A percentile compares a stretch with the other conserved stretches of the same genome.
Conservation (phyloP, 1,284 basidiomycete genomes). For the Tilletiaria anomala region DNA sequence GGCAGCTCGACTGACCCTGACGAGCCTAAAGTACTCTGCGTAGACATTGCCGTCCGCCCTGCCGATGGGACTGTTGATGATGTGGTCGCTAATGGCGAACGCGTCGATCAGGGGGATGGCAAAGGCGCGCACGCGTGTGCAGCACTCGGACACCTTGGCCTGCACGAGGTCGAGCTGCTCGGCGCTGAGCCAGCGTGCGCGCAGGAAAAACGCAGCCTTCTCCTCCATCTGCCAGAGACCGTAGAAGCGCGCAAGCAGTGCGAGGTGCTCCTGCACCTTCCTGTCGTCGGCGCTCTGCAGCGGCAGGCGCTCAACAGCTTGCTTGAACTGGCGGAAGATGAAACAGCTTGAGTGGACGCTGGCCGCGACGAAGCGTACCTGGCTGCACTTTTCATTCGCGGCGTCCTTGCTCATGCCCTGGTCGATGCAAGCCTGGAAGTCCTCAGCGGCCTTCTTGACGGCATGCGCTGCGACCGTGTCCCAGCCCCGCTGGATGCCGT, state of each 20-base stretch:
- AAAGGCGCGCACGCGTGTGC: constrained; percentile 43
- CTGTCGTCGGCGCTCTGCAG: constrained; percentile 31
- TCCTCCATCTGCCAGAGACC: constrained; percentile 49
- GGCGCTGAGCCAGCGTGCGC: constrained; percentile 42
- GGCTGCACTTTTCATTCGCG: constrained; percentile 47
- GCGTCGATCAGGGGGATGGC: constrained; percentile 46
- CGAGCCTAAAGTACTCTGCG: constrained; percentile 29
- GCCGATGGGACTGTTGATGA: constrained; percentile 49
- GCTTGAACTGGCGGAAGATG: constrained; percentile 39
- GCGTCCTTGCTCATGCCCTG: constrained; percentile 44
- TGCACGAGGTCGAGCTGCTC: constrained; percentile 44
- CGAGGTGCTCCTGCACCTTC: constrained; percentile 30
- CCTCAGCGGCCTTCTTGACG: constrained; percentile 46
- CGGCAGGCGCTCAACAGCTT: constrained; percentile 27
- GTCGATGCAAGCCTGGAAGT: constrained; percentile 42
- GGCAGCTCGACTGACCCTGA: too few species aligned
- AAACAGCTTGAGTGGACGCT: constrained; percentile 41
- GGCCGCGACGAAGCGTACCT: constrained; percentile 47
- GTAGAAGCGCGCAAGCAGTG: constrained; percentile 28
- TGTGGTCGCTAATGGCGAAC: constrained; percentile 47
- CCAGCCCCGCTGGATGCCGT: constrained; percentile 45
- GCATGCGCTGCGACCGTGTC: constrained; percentile 46
- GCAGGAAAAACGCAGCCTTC: constrained; percentile 47
- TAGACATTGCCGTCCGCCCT: constrained; percentile 36
- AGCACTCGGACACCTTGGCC: constrained; percentile 43